A percentile compares a stretch with the other conserved stretches of the same genome.
Conservation (phyloP, 1,284 basidiomycete species). For the Ceratobasidium sp. region DNA sequence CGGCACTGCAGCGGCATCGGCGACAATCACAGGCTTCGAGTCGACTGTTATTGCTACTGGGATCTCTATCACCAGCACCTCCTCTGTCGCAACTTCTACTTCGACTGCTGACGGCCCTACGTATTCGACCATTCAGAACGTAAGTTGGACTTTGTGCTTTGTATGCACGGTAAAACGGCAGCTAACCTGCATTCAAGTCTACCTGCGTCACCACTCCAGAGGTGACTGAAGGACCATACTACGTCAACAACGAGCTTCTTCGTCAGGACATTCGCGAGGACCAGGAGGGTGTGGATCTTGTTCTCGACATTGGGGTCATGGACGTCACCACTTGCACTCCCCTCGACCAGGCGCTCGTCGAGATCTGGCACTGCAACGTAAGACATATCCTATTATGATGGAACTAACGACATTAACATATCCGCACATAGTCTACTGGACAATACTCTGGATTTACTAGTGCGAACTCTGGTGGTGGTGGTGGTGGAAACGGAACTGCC, state of each 20-base stretch:
- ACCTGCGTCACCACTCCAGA: constrained; percentile 49
- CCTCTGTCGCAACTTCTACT: background rate
- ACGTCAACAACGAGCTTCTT: constrained; percentile 56
- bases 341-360: constrained; percentile 70
- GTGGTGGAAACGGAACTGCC: constrained; percentile 7
- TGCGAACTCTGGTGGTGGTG: constrained; percentile 23
- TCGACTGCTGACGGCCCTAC: constrained; percentile 1
- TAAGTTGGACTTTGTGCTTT: no score
- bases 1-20: background rate
- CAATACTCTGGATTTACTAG: constrained; percentile 56
- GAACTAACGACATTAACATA: background rate
- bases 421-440: constrained; percentile 44
- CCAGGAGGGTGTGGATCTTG: constrained; percentile 58
- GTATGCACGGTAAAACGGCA: no score
- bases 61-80: background rate
- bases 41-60: background rate
- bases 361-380: constrained; percentile 63
- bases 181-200: constrained; percentile 38
- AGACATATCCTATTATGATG: constrained; percentile 34
- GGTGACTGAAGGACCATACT: constrained; percentile 56
- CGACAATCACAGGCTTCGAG: background rate
- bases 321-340: constrained; percentile 76
- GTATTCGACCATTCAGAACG: constrained; percentile 2
- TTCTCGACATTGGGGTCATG: constrained; percentile 73
- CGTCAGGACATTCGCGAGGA: constrained; percentile 60